A percentile compares a stretch with the other conserved stretches of the same genome.
Evolutionary conservation across 2,329 filamentous ascomycete species (phyloP).

Genomic region (Balansia obtecta): DNA sequence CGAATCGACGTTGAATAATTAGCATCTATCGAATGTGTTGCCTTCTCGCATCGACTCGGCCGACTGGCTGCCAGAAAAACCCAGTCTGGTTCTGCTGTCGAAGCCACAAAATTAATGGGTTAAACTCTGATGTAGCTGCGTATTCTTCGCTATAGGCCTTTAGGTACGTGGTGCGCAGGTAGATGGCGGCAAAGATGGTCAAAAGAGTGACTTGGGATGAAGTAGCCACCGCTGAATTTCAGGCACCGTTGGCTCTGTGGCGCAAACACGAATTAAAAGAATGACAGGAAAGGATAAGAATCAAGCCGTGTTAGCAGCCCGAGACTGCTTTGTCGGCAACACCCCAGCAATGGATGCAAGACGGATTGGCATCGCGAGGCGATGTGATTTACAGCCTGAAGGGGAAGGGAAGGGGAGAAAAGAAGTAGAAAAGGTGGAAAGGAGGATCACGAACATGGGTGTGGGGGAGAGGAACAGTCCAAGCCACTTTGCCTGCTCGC

Average conservation of each 20-base stretch:
- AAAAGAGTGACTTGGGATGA: constrained; percentile 5
- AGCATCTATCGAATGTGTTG: not conserved
- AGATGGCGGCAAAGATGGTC: not conserved
- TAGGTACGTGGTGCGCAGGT: not conserved
- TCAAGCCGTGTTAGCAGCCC: not conserved
- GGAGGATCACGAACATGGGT: not conserved
- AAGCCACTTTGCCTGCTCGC: not conserved
- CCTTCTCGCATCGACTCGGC: not conserved
- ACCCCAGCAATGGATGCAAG: constrained; percentile 5
- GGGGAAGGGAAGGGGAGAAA: constrained; percentile 1
- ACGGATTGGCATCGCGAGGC: constrained; percentile 11
- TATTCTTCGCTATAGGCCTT: not conserved
- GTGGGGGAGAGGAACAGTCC: constrained; percentile 1
- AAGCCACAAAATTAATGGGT: not conserved
- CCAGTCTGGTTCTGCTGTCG: not conserved
- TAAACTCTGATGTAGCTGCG: not conserved
- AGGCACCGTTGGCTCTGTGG: not conserved
- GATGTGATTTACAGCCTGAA: constrained; percentile 1
- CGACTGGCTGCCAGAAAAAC: not conserved
- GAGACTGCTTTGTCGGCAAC: constrained; percentile 7
- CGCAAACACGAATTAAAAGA: not conserved
- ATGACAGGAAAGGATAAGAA: constrained; percentile 3
- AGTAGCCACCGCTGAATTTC: not conserved
- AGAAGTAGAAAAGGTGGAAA: constrained; percentile 4
- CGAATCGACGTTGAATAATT: not conserved